Percentiles rank a stretch among this genome's conserved stretches.
Evolutionary conservation across 2,329 filamentous ascomycete genomes (phyloP).

Genomic region (Colletotrichum sp.): DNA sequence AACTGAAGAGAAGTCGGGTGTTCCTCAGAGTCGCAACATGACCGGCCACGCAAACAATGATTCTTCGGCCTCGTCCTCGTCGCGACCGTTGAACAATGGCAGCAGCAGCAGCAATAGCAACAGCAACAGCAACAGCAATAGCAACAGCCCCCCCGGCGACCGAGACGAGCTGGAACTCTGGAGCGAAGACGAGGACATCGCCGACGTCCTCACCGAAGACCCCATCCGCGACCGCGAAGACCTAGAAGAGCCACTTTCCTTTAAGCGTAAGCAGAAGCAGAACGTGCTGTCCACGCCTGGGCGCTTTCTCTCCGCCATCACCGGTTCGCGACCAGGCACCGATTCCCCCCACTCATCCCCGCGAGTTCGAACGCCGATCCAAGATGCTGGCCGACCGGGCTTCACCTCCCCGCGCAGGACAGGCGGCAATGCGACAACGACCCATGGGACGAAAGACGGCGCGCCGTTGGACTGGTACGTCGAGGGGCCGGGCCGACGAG

Average conservation of each 20-base stretch:
- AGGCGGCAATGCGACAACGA: constrained; percentile 18
- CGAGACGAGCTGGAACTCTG: constrained; percentile 54
- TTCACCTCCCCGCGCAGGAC: constrained; percentile 17
- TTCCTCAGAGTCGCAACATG: constrained; percentile 40
- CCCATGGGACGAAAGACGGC: constrained; percentile 46
- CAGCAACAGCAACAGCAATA: constrained; percentile 18
- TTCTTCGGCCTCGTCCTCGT: constrained; percentile 40
- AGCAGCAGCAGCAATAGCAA: constrained; percentile 7
- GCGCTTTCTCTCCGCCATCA: constrained; percentile 54
- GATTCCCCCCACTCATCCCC: constrained; percentile 19
- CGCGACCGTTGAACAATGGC: constrained; percentile 21
- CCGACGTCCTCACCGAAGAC: constrained; percentile 57
- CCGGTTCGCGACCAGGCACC: constrained; percentile 37
- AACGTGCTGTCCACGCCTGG: constrained; percentile 50
- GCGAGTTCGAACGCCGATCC: constrained; percentile 18
- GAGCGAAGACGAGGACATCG: constrained; percentile 42
- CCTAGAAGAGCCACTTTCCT: constrained; percentile 63
- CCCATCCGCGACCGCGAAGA: constrained; percentile 56
- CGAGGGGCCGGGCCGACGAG: constrained; percentile 86
- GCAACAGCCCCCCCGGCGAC: constrained; percentile 36
- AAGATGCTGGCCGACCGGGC: constrained; percentile 26
- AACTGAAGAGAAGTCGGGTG: constrained; percentile 1
- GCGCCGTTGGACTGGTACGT: constrained; percentile 79
- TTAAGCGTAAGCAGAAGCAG: constrained; percentile 72
- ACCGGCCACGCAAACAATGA: constrained; percentile 40